Evolutionary conservation across 495 filamentous ascomycete genomes (phyloP), one percentile per base, ranked within the genome.

Genomic region (Oidiodendron maius): DNA sequence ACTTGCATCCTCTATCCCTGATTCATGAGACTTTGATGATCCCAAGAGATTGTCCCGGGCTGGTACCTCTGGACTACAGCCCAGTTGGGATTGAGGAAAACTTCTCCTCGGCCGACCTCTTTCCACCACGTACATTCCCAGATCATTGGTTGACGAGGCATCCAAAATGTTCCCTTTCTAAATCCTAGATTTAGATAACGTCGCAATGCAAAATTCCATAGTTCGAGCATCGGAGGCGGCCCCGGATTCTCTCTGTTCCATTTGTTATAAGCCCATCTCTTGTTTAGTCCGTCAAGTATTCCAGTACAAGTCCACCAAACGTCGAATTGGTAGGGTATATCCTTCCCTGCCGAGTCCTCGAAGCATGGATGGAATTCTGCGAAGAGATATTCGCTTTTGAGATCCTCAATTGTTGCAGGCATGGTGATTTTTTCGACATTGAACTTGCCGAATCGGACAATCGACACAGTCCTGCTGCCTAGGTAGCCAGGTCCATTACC

Each of bases 381-480:
- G 12, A 25, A 32, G 30, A 44, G 23, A 24, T 5, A 4, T 26
- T 4, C 30, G 22, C 16, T 16, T 44, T 6, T 44, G 26, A 32
- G 25, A 26, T 44, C 41, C 41, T 44, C 41, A 32, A 16, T 24
- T 44, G 25, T 24, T 44, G 41, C 22, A 13, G 41, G 41, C 41
- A 44, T 44, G 20, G 23, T 28, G 20, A 44, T 44, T 32, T 44
- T 24, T 24, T 44, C 41, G 20, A 44, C 22, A 13, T 5, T 28
- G 25, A 44, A 44, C 16, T 24, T 13, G 41, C 41, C 41, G 41
- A 44, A 44, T 26, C 22, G 22, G 8, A 44, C 41, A 32, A 44
- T 32, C 8, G 41, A 26, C n/a, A 44, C 41, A n/a, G 41, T 44
- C 25, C 22, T 45, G 25, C 35, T 30, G 17, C 43, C 43, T 45